Evolutionary conservation across 768 basidiomycete genomes (phyloP).

Genomic region (Serendipita sp.): DNA sequence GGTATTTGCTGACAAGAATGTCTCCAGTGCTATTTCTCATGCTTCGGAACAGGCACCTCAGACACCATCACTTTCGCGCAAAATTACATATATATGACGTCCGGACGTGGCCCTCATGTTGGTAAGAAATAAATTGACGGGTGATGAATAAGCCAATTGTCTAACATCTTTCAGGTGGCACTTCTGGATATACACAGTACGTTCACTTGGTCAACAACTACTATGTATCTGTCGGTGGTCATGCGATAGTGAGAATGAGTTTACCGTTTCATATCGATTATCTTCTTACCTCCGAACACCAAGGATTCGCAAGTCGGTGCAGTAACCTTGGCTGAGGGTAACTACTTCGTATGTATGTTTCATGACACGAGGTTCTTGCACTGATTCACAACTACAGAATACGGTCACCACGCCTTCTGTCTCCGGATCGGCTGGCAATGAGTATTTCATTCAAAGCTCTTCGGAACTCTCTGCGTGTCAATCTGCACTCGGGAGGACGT

Average conservation of each 20-base stretch:
- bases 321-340: constrained; percentile 4
- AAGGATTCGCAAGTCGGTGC: constrained; percentile 4
- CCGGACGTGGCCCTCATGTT: constrained; percentile 7
- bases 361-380: not conserved
- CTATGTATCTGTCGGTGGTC: constrained; percentile 2
- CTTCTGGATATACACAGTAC: constrained; percentile 8
- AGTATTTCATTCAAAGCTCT: not conserved
- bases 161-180: not conserved
- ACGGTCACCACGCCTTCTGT: constrained; percentile 7
- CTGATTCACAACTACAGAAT: not conserved
- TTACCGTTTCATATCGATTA: not conserved
- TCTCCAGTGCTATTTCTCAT: not conserved
- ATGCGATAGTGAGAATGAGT: not conserved
- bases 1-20: too few relatives aligned
- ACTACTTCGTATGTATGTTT: constrained; percentile 3
- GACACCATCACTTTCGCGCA: constrained; percentile 7
- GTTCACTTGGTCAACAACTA: constrained; percentile 8
- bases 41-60: not conserved
- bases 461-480: constrained; percentile 1
- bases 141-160: not conserved
- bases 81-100: constrained; percentile 4
- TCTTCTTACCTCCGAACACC: not conserved
- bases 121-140: not conserved
- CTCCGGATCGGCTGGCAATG: not conserved
- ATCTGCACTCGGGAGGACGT: constrained; percentile 2